phyloP scores from a whole-genome alignment of 2,329 filamentous ascomycete genomes.

The Fusarium proliferatum region DNA sequence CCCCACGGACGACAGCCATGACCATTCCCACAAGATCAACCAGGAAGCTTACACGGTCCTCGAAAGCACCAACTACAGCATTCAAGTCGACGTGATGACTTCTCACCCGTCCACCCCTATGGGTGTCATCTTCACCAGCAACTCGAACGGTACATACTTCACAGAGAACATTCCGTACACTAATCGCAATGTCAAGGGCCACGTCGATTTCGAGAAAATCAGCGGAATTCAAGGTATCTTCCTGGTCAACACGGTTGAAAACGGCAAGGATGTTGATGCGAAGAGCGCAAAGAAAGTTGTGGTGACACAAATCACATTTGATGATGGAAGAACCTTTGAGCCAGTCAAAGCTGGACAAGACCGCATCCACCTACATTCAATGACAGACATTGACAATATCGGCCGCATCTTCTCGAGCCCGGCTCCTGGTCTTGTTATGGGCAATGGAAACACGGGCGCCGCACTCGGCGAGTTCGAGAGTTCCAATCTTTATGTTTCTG shows the following conservation, averaged over 20 bases:
- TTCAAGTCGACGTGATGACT: slow-evolving; percentile 93
- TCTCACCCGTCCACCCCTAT: slow-evolving; percentile 73
- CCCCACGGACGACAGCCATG: slow-evolving; percentile 77
- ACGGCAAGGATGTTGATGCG: slow-evolving; percentile 79
- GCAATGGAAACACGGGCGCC: slow-evolving; percentile 88
- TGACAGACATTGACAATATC: slow-evolving; percentile 84
- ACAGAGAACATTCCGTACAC: slow-evolving; percentile 92
- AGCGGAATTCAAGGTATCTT: slow-evolving; percentile 92
- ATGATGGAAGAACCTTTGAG: slow-evolving; percentile 90
- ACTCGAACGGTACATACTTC: slow-evolving; percentile 97
- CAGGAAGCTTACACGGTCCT: slow-evolving; percentile 93
- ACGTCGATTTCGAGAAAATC: slow-evolving; percentile 96
- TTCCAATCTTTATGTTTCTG: slow-evolving; percentile 86
- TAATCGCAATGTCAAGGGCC: slow-evolving; percentile 79
- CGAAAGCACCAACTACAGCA: slow-evolving; percentile 97
- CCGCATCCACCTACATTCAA: slow-evolving; percentile 87
- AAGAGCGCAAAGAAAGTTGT: slow-evolving; percentile 71
- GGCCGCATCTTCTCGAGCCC: slow-evolving; percentile 93
- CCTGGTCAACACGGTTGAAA: slow-evolving; percentile 88
- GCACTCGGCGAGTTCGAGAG: slow-evolving; percentile 76
- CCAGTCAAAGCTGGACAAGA: slow-evolving; percentile 75
- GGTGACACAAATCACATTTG: slow-evolving; percentile 88
- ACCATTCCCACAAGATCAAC: slow-evolving; percentile 75
- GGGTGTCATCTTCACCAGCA: slow-evolving; percentile 93
- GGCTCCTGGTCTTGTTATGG: slow-evolving; percentile 93